Evolutionary conservation across 441 rosid species (phyloP).

Genomic region (Brassica hybrid): DNA sequence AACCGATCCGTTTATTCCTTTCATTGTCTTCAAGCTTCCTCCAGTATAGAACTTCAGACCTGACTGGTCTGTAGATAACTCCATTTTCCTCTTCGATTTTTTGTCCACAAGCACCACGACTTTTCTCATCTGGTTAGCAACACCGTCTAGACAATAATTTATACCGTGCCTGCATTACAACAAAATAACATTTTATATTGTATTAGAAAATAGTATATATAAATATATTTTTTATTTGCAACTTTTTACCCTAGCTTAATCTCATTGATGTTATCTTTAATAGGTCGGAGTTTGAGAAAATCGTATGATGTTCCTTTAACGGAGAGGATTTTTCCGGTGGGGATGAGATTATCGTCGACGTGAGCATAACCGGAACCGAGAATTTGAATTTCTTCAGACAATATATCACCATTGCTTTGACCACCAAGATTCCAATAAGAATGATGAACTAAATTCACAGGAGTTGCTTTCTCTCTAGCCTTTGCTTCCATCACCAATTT

Average conservation of each 20-base stretch:
- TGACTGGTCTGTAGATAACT: background rate
- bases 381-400: background rate
- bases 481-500: background rate
- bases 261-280: background rate
- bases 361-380: slow-evolving; percentile 4
- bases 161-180: background rate
- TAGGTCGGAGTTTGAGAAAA: slow-evolving; percentile 8
- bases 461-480: slow-evolving; percentile 5
- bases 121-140: background rate
- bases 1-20: background rate
- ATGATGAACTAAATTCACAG: background rate
- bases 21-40: background rate
- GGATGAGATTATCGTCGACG: background rate
- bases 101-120: background rate
- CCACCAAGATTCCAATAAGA: slow-evolving; percentile 8
- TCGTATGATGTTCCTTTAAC: slow-evolving; percentile 7
- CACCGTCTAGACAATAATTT: background rate
- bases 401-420: background rate
- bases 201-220: no score
- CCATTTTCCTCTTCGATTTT: background rate
- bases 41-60: background rate
- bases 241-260: background rate
- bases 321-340: slow-evolving; percentile 4
- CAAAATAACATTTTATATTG: no score
- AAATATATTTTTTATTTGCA: background rate